Percentiles rank a stretch among this genome's conserved stretches.
Evolutionary conservation across 768 basidiomycete genomes (phyloP).

Genomic region (Trametes maxima): DNA sequence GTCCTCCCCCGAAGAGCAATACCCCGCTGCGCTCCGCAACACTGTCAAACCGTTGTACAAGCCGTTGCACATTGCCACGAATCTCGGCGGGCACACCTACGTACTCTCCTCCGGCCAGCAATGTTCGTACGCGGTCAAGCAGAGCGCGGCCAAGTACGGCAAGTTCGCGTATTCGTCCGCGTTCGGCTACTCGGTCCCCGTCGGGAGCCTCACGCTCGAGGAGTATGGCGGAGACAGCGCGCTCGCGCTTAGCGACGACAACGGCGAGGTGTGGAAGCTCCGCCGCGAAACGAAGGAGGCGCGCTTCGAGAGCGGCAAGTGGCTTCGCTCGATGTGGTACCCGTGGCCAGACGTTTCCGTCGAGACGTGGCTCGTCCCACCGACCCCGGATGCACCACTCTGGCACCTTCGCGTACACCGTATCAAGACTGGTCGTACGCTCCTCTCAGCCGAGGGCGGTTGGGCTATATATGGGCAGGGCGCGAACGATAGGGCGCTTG

Average conservation of each 20-base stretch:
- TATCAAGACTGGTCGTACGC: constrained; percentile 50
- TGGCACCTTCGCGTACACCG: constrained; percentile 77
- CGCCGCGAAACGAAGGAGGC: constrained; percentile 66
- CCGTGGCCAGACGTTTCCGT: constrained; percentile 74
- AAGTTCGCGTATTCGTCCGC: constrained; percentile 78
- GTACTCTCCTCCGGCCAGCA: constrained; percentile 77
- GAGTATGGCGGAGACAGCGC: constrained; percentile 73
- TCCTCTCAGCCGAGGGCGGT: constrained; percentile 67
- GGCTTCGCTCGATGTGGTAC: constrained; percentile 72
- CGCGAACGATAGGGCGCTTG: constrained; percentile 58
- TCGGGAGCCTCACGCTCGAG: constrained; percentile 61
- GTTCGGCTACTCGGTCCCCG: constrained; percentile 77
- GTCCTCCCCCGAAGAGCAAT: constrained; percentile 65
- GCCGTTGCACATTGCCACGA: constrained; percentile 69
- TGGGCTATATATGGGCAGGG: constrained; percentile 74
- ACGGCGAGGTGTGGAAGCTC: constrained; percentile 73
- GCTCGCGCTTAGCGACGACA: constrained; percentile 69
- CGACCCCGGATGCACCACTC: constrained; percentile 52
- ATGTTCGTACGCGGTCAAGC: constrained; percentile 78
- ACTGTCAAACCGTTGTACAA: constrained; percentile 56
- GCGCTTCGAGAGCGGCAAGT: constrained; percentile 49
- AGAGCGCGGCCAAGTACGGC: constrained; percentile 78
- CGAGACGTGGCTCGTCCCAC: constrained; percentile 76
- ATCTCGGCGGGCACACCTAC: constrained; percentile 65
- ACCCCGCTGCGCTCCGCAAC: constrained; percentile 50